Percentiles rank a stretch among this genome's conserved stretches.
Conservation (phyloP, 2,329 filamentous ascomycete genomes). For the Stemphylium vesicarium region DNA sequence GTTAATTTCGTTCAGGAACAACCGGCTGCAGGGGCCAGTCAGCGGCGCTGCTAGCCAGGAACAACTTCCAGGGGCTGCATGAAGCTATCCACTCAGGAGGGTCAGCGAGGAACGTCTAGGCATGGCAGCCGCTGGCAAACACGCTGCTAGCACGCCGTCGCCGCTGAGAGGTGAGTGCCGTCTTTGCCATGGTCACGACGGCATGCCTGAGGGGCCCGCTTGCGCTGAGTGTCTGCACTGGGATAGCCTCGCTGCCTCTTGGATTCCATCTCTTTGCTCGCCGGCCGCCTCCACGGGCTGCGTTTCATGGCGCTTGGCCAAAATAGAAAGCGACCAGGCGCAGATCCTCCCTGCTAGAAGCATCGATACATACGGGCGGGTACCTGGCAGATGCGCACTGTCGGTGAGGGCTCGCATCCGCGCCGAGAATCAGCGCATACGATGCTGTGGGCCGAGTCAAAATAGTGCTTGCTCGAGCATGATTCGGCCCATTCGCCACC, state of each 20-base stretch:
- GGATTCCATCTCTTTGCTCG: slow-evolving; percentile 3
- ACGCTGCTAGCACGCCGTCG: slow-evolving; percentile 68
- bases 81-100: slow-evolving; percentile 29
- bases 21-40: slow-evolving; percentile 34
- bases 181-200: slow-evolving; percentile 9
- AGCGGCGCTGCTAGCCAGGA: slow-evolving; percentile 33
- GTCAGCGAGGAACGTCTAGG: slow-evolving; percentile 14
- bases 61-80: slow-evolving; percentile 26
- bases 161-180: slow-evolving; percentile 55
- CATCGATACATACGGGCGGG: slow-evolving; percentile 31
- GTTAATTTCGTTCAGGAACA: slow-evolving; percentile 46
- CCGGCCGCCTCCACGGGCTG: slow-evolving; percentile 30
- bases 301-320: slow-evolving; percentile 44
- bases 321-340: slow-evolving; percentile 37
- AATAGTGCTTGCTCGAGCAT: slow-evolving; percentile 3
- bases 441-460: slow-evolving; percentile 1
- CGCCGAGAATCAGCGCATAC: slow-evolving; percentile 7
- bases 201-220: neutral
- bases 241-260: neutral
- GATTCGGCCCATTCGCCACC: slow-evolving; percentile 1
- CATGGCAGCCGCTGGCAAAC: slow-evolving; percentile 26
- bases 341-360: slow-evolving; percentile 41
- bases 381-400: slow-evolving; percentile 31
- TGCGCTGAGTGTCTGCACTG: neutral
- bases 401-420: slow-evolving; percentile 18